These are phyloP conservation scores for Backusella macrospora DNA, from an alignment of 192 early-diverging fungal genomes.

Conservation along the genomic window DNA sequence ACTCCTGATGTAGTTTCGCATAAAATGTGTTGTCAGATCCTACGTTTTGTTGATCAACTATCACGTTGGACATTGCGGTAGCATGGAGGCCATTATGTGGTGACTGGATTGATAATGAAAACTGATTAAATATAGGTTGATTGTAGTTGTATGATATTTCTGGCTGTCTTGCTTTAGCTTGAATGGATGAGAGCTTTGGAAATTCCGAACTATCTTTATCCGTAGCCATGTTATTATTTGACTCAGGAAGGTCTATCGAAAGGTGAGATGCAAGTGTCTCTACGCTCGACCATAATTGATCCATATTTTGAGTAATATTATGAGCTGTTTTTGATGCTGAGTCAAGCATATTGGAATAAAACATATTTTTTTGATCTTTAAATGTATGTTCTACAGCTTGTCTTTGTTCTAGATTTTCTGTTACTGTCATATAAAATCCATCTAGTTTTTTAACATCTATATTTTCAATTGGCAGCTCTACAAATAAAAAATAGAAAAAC, in stretches of 20 bases:
- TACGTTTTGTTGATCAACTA: neutral
- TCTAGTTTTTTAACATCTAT: neutral
- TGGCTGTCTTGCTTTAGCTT: neutral
- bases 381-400: neutral
- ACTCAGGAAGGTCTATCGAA: conserved; percentile 7
- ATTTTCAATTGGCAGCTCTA: too few relatives aligned
- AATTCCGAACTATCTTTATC: neutral
- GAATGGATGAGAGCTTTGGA: neutral
- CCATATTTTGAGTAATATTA: conserved; percentile 25
- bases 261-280: conserved; percentile 20
- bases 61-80: neutral
- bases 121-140: neutral
- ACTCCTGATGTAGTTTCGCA: neutral
- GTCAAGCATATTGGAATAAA: conserved; percentile 1
- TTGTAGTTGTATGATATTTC: neutral
- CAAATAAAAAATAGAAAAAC: too few relatives aligned
- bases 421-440: neutral
- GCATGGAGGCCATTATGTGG: neutral
- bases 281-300: conserved; percentile 12
- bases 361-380: neutral
- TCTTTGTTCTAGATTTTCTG: neutral
- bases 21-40: neutral
- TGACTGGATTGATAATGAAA: neutral
- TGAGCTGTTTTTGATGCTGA: conserved; percentile 18
- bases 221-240: neutral